Percentiles rank a stretch among this genome's conserved stretches.
Conservation (phyloP, 768 basidiomycete species). For the Mycena metata region DNA sequence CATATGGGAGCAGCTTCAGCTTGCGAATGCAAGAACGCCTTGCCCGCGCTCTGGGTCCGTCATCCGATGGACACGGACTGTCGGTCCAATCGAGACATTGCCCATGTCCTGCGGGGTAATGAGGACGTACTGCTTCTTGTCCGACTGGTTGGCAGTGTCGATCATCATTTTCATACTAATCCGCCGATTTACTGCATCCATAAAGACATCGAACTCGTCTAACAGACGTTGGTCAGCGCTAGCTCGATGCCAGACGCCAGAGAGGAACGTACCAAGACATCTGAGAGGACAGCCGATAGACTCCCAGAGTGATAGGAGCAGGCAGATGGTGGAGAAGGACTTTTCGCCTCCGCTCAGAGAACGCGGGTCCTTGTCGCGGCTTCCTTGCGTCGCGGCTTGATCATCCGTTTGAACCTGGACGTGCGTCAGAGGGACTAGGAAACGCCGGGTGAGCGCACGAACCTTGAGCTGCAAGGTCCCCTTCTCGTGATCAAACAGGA, state of each 20-base stretch:
- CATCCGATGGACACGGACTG: constrained; percentile 84
- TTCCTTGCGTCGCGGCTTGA: constrained; percentile 70
- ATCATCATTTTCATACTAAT: constrained; percentile 98
- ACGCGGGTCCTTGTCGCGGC: constrained; percentile 84
- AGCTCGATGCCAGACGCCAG: background rate
- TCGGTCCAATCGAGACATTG: constrained; percentile 73
- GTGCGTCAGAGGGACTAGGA: background rate
- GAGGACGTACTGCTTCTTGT: constrained; percentile 93
- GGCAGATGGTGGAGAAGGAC: constrained; percentile 95
- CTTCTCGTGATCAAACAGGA: constrained; percentile 84
- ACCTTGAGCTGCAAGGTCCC: constrained; percentile 78
- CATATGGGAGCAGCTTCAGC: constrained; percentile 2
- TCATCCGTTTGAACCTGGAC: constrained; percentile 87
- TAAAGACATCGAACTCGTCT: constrained; percentile 99
- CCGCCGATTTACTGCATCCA: constrained; percentile 93
- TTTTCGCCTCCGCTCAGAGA: constrained; percentile 95
- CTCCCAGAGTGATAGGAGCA: constrained; percentile 96
- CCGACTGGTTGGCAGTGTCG: constrained; percentile 88
- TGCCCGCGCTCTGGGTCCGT: constrained; percentile 82
- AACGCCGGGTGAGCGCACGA: constrained; percentile 21
- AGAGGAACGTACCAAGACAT: constrained; percentile 76
- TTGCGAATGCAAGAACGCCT: constrained; percentile 53
- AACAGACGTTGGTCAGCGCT: constrained; percentile 17
- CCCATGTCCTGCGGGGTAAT: constrained; percentile 97
- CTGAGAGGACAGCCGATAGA: constrained; percentile 94